Evolutionary conservation across 1,284 basidiomycete species (phyloP).

Genomic region (Ustilago loliicola): DNA sequence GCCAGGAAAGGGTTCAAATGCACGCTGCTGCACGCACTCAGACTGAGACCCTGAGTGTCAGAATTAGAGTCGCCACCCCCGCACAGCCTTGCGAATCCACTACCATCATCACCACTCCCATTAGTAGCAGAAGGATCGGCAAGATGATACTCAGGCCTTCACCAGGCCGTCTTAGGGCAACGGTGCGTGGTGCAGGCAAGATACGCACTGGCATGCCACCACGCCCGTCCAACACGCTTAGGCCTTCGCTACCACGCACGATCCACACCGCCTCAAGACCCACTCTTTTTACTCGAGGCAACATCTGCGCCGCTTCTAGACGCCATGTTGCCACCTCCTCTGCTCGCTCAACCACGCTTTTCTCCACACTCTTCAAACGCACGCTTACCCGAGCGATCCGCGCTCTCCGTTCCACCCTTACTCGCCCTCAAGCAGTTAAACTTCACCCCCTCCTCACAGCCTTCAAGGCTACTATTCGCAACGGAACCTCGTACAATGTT

Average conservation of each 20-base stretch:
- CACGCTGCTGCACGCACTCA: not conserved
- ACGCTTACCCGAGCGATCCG: not conserved
- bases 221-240: conserved; percentile 9
- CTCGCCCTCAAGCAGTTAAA: not conserved
- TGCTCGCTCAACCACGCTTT: not conserved
- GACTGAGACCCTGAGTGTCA: not conserved
- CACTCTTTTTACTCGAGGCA: not conserved
- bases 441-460: not conserved
- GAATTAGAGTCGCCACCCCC: not conserved
- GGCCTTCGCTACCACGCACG: not conserved
- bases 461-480: not conserved
- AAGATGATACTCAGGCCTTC: conserved; percentile 26
- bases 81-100: not conserved
- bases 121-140: not conserved
- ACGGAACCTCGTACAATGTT: not conserved
- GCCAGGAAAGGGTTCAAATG: not conserved
- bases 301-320: too few species aligned
- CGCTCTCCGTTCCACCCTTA: not conserved
- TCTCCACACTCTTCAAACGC: not conserved
- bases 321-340: not conserved
- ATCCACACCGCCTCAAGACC: not conserved
- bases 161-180: conserved; percentile 22
- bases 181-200: conserved; percentile 10
- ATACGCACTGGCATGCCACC: conserved; percentile 4
- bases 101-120: conserved; percentile 7